Conservation (phyloP, 1,284 basidiomycete genomes). For the Dichomitus squalens region DNA sequence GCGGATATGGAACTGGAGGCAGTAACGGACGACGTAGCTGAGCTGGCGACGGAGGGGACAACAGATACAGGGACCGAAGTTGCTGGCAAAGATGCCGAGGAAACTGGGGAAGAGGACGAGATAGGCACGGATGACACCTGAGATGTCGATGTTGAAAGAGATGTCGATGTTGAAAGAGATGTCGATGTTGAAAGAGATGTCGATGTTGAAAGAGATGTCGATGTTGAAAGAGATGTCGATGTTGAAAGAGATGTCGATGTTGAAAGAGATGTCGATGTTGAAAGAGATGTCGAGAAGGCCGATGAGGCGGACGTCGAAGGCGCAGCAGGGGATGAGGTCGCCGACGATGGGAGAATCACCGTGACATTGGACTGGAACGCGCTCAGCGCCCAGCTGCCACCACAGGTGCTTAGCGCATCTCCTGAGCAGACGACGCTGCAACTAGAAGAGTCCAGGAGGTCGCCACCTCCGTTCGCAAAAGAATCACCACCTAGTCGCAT, state of each 20-base stretch:
- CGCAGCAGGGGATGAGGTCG: not conserved
- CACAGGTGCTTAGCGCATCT: constrained; percentile 17
- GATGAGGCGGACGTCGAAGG: not conserved
- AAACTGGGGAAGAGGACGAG: too few relatives aligned
- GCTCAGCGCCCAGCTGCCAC: constrained; percentile 26
- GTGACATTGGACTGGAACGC: constrained; percentile 16
- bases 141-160: too few relatives aligned
- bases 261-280: too few relatives aligned
- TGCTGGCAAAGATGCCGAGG: too few relatives aligned
- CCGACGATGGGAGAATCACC: not conserved
- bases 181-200: too few relatives aligned
- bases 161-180: too few relatives aligned
- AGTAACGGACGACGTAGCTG: too few relatives aligned
- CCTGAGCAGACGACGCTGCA: constrained; percentile 27
- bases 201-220: too few relatives aligned
- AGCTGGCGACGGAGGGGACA: too few relatives aligned
- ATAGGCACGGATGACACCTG: too few relatives aligned
- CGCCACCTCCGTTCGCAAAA: constrained; percentile 20
- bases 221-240: too few relatives aligned
- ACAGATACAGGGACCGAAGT: not conserved
- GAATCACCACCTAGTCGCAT: constrained; percentile 20
- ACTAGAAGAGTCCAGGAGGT: constrained; percentile 4
- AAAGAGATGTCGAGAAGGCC: not conserved
- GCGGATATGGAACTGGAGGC: not conserved
- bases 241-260: not conserved